Evolutionary conservation across 2,329 filamentous ascomycete species (phyloP).

Genomic region (Alternaria sp.): DNA sequence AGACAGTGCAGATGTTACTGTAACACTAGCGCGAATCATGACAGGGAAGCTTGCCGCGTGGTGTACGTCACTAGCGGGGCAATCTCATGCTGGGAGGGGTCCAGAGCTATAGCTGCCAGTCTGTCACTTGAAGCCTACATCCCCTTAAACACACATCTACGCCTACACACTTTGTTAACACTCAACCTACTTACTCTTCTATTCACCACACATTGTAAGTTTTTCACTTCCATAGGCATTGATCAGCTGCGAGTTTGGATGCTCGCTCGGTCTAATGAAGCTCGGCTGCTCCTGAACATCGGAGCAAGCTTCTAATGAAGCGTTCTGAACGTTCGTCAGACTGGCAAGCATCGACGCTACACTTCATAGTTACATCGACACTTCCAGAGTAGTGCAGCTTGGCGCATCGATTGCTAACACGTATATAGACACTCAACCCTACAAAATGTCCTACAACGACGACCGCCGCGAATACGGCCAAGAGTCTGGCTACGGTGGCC

Average conservation of each 20-base stretch:
- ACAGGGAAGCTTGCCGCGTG: conserved; percentile 5
- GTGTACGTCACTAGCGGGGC: conserved; percentile 28
- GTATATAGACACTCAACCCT: background rate
- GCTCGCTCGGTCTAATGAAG: background rate
- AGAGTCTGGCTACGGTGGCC: conserved; percentile 17
- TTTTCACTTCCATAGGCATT: background rate
- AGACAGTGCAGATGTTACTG: background rate
- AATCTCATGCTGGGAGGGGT: conserved; percentile 13
- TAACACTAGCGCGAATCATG: conserved; percentile 4
- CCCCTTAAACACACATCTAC: background rate
- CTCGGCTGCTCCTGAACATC: background rate
- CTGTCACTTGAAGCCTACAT: conserved; percentile 2
- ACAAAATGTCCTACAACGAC: conserved; percentile 36
- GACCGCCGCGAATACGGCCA: conserved; percentile 21
- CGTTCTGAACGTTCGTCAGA: background rate
- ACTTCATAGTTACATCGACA: background rate
- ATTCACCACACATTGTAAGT: background rate
- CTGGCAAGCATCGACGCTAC: background rate
- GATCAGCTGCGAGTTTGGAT: background rate
- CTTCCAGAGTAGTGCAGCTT: background rate
- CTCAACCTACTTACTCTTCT: background rate
- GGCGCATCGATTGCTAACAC: background rate
- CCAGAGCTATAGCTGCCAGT: conserved; percentile 1
- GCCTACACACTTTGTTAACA: background rate
- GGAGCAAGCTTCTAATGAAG: background rate